These are phyloP conservation scores for Bimuria novae-zelandiae DNA, from an alignment of 2,329 filamentous ascomycete genomes.

Conservation along the genomic window DNA sequence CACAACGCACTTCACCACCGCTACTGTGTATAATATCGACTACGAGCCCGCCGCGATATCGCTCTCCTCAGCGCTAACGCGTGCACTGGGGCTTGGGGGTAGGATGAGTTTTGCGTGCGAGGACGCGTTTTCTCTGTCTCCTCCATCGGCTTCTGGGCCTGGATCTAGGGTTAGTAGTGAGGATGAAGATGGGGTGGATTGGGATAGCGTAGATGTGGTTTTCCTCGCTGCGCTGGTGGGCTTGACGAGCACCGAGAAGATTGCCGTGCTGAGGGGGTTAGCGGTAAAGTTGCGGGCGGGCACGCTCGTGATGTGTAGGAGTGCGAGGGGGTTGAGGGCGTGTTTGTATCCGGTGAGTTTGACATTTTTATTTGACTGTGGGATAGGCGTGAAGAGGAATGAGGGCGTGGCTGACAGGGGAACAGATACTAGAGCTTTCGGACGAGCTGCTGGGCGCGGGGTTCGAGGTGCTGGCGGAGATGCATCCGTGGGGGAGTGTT, in stretches of 20 bases:
- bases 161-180: not conserved
- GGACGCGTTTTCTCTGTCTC: too few relatives aligned
- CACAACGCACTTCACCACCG: conserved; percentile 37
- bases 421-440: conserved; percentile 47
- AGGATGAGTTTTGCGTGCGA: conserved; percentile 47
- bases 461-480: conserved; percentile 49
- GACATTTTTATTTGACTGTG: too few relatives aligned
- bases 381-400: not conserved
- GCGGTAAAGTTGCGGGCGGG: conserved; percentile 49
- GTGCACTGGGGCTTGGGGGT: conserved; percentile 33
- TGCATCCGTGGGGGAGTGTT: conserved; percentile 56
- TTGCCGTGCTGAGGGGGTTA: conserved; percentile 46
- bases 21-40: conserved; percentile 51
- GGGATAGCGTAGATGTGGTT: conserved; percentile 51
- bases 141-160: too few relatives aligned
- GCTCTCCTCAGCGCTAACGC: conserved; percentile 37
- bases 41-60: conserved; percentile 43
- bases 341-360: conserved; percentile 54
- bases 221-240: conserved; percentile 59
- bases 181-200: conserved; percentile 15
- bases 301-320: conserved; percentile 53
- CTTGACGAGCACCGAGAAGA: conserved; percentile 48
- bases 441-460: conserved; percentile 33
- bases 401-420: not conserved
- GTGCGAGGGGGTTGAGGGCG: conserved; percentile 51